These are phyloP conservation scores for Phytophthora cryptogea DNA, from an alignment of 352 stramenopile species.

Conservation along the genomic window DNA sequence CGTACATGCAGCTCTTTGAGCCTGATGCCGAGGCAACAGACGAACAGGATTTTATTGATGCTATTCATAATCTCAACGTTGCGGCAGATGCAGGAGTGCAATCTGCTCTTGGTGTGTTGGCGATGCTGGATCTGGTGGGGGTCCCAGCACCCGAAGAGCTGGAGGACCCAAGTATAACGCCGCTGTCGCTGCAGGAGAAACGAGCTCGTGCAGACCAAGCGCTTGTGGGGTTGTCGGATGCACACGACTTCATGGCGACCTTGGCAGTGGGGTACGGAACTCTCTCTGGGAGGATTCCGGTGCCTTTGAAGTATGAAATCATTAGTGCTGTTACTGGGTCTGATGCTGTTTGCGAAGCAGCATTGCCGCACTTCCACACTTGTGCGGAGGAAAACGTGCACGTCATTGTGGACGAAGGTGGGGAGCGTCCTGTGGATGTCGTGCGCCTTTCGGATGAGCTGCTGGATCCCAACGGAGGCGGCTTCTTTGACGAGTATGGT, in stretches of 20 bases:
- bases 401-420: conserved; percentile 52
- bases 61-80: conserved; percentile 46
- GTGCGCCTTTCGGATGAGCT: conserved; percentile 60
- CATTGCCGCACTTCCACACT: conserved; percentile 52
- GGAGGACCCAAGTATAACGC: conserved; percentile 12
- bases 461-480: conserved; percentile 15
- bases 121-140: conserved; percentile 65
- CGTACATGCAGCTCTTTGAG: conserved; percentile 70
- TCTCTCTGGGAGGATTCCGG: conserved; percentile 40
- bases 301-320: conserved; percentile 8
- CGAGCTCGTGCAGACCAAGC: conserved; percentile 38
- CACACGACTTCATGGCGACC: conserved; percentile 57
- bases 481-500: conserved; percentile 31
- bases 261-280: conserved; percentile 63
- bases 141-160: conserved; percentile 33
- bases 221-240: conserved; percentile 35
- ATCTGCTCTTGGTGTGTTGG: conserved; percentile 45
- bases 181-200: conserved; percentile 28
- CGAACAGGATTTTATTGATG: conserved; percentile 40
- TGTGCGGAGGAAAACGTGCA: conserved; percentile 65
- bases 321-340: not conserved
- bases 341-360: conserved; percentile 40
- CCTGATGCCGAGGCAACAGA: conserved; percentile 13
- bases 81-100: conserved; percentile 50
- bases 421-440: conserved; percentile 42